A percentile compares a stretch with the other conserved stretches of the same genome.
Conservation (phyloP, 805 yeast species). For the Wickerhamiella hasegawae region DNA sequence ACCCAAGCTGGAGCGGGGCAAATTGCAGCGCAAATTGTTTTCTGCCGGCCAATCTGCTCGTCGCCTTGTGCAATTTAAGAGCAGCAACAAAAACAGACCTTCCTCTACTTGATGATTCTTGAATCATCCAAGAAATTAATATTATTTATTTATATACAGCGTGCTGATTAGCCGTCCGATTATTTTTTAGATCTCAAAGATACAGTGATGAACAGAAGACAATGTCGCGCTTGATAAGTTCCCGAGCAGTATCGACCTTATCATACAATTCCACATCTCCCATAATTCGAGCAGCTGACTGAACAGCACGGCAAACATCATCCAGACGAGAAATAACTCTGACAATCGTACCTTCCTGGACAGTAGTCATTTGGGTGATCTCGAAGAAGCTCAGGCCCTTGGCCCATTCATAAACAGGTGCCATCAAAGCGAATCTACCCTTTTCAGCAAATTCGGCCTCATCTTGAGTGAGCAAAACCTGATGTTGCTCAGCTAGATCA, state of each 20-base stretch:
- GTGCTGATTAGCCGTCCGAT: too few relatives aligned
- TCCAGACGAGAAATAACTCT: constrained; percentile 88
- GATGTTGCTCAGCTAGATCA: constrained; percentile 45
- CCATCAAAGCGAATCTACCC: constrained; percentile 77
- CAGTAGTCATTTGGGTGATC: constrained; percentile 75
- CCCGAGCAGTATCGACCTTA: constrained; percentile 86
- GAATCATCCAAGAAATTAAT: too few relatives aligned
- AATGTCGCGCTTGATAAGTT: constrained; percentile 86
- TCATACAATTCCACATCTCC: constrained; percentile 84
- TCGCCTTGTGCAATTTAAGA: too few relatives aligned
- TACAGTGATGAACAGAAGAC: constrained; percentile 94
- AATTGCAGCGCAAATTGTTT: too few relatives aligned
- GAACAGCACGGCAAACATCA: constrained; percentile 88
- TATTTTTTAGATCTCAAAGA: too few relatives aligned
- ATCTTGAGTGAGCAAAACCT: constrained; percentile 63
- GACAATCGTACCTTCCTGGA: constrained; percentile 93
- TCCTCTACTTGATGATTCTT: too few relatives aligned
- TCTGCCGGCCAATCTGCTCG: too few relatives aligned
- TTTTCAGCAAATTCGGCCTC: constrained; percentile 73
- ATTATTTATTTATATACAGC: too few relatives aligned
- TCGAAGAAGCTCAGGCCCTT: constrained; percentile 83
- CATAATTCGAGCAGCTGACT: constrained; percentile 81
- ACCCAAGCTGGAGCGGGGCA: too few relatives aligned
- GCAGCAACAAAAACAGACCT: too few relatives aligned
- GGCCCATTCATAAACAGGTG: constrained; percentile 97